Percentiles rank a stretch among this genome's conserved stretches.
These are phyloP conservation scores for Hypoxylon cercidicola DNA, from an alignment of 495 filamentous ascomycete genomes.

Conservation along the genomic window DNA sequence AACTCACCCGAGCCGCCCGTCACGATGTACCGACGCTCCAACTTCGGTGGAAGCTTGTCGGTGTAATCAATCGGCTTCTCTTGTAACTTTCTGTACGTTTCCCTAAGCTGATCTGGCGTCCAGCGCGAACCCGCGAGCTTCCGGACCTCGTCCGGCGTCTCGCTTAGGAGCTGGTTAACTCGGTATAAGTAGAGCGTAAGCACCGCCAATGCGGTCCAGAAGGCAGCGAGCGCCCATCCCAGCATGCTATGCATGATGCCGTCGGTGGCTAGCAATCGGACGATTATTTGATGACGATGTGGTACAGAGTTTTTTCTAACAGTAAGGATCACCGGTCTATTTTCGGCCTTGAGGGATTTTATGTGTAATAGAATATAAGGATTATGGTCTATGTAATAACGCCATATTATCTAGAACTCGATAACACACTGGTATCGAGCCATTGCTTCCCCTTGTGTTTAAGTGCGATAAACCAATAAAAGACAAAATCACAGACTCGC, in stretches of 20 bases:
- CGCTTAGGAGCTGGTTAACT: slow-evolving; percentile 59
- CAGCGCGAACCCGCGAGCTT: slow-evolving; percentile 58
- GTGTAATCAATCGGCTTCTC: slow-evolving; percentile 58
- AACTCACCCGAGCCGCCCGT: slow-evolving; percentile 67
- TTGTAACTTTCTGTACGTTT: slow-evolving; percentile 55
- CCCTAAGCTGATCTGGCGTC: slow-evolving; percentile 58
- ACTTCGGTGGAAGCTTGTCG: slow-evolving; percentile 61
- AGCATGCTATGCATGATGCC: slow-evolving; percentile 4
- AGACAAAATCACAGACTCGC: too few relatives aligned
- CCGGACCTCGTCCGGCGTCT: slow-evolving; percentile 58
- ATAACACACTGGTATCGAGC: neutral
- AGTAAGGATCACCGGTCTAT: neutral
- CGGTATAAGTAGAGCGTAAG: slow-evolving; percentile 58
- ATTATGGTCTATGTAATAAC: neutral
- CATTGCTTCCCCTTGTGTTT: too few relatives aligned
- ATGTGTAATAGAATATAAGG: neutral
- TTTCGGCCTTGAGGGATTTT: slow-evolving; percentile 6
- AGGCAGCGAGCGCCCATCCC: slow-evolving; percentile 9
- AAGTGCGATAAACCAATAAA: too few relatives aligned
- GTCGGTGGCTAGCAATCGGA: neutral
- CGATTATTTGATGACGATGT: neutral
- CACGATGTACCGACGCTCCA: slow-evolving; percentile 65
- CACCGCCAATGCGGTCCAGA: slow-evolving; percentile 29
- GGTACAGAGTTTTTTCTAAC: neutral
- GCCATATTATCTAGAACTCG: neutral